These are phyloP conservation scores for Metschnikowia rubicola DNA, from an alignment of 805 yeast genomes.

Conservation along the genomic window DNA sequence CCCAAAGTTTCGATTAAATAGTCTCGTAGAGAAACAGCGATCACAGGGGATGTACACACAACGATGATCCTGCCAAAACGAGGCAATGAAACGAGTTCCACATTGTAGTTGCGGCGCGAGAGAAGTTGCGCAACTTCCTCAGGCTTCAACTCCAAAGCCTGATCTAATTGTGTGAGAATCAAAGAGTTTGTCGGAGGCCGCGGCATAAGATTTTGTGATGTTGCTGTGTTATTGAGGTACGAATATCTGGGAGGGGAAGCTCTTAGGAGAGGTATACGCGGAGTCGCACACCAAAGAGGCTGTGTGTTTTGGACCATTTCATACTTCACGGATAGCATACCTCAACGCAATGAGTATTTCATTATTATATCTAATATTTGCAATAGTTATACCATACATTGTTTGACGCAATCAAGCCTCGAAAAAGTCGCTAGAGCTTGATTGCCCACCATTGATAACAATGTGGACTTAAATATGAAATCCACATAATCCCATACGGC, in stretches of 20 bases:
- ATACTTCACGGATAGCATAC: too few species aligned
- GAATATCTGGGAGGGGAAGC: too few species aligned
- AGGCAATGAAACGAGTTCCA: conserved; percentile 33
- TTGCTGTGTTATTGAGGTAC: too few species aligned
- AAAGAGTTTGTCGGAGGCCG: conserved; percentile 30
- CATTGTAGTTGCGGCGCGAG: conserved; percentile 19
- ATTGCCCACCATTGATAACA: not conserved
- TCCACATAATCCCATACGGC: conserved; percentile 34
- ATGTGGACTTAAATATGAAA: conserved; percentile 2
- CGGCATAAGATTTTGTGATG: not conserved
- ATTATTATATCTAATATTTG: too few species aligned
- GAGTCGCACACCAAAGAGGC: not conserved
- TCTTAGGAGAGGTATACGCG: not conserved
- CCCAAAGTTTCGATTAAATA: conserved; percentile 16
- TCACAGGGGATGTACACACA: conserved; percentile 25
- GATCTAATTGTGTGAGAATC: conserved; percentile 30
- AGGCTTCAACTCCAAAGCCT: conserved; percentile 25
- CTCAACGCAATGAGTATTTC: too few species aligned
- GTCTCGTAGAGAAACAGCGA: conserved; percentile 22
- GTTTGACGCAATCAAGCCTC: not conserved
- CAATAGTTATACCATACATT: not conserved
- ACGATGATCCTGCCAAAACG: conserved; percentile 34
- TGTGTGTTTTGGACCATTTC: too few species aligned
- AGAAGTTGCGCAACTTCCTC: conserved; percentile 24
- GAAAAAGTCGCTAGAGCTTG: not conserved